Evolutionary conservation across 257 asterid species (phyloP).

Genomic region (Ophiorrhiza pumila): DNA sequence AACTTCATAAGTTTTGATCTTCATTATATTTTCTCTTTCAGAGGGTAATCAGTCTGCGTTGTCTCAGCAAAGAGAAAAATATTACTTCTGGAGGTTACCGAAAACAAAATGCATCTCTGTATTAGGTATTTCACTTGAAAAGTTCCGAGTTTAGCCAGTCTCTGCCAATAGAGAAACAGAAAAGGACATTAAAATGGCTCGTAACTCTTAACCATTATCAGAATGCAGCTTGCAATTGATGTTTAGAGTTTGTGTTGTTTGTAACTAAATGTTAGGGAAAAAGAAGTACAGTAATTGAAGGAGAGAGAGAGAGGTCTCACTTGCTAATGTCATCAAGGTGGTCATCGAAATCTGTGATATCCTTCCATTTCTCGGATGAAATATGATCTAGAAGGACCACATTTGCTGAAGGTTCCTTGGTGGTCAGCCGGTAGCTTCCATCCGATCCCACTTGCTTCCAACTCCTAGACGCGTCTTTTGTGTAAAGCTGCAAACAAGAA

Average conservation of each 20-base stretch:
- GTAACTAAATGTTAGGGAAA: neutral
- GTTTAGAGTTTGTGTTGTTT: neutral
- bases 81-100: neutral
- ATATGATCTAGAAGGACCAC: constrained; percentile 70
- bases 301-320: constrained; percentile 37
- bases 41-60: neutral
- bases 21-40: neutral
- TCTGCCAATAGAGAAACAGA: constrained; percentile 37
- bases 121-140: constrained; percentile 40
- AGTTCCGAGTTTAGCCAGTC: constrained; percentile 76
- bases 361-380: constrained; percentile 81
- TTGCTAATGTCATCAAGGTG: constrained; percentile 95
- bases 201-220: neutral
- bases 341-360: constrained; percentile 77
- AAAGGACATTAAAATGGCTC: neutral
- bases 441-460: constrained; percentile 77
- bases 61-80: neutral
- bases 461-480: constrained; percentile 78
- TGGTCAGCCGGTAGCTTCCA: constrained; percentile 47
- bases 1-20: neutral
- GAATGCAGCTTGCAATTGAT: neutral
- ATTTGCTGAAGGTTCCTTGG: constrained; percentile 88
- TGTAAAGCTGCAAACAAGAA: constrained; percentile 45
- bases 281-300: neutral
- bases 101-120: neutral